phyloP scores from a whole-genome alignment of 2,329 filamentous ascomycete species.

The Beauveria bassiana region DNA sequence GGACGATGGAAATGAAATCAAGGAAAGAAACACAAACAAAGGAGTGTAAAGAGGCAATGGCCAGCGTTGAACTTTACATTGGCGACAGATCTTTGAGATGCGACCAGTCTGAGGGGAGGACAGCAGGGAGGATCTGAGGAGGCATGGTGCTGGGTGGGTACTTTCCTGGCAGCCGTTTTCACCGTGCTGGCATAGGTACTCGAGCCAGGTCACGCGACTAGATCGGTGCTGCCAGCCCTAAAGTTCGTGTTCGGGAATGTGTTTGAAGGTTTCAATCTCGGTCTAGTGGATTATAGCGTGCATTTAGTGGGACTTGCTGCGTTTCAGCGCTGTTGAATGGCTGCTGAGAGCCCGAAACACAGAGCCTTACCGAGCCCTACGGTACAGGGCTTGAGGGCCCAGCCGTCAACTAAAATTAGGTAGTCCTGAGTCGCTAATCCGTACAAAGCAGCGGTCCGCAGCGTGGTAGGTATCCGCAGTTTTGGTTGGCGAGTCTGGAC shows the following conservation, averaged over 20 bases:
- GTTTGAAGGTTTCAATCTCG: too few species aligned
- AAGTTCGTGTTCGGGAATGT: too few species aligned
- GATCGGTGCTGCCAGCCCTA: too few species aligned
- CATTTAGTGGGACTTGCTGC: not conserved
- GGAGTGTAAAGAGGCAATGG: not conserved
- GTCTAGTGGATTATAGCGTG: too few species aligned
- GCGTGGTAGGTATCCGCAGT: too few species aligned
- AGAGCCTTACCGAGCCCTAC: not conserved
- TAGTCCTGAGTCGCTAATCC: not conserved
- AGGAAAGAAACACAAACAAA: not conserved
- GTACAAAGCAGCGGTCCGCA: not conserved
- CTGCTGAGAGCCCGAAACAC: not conserved
- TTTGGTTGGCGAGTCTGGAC: too few species aligned
- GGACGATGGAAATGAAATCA: not conserved
- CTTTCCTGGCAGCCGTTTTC: too few species aligned
- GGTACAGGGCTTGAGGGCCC: too few species aligned
- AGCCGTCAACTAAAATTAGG: too few species aligned
- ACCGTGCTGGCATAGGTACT: too few species aligned
- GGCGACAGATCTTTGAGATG: not conserved
- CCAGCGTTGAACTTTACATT: not conserved
- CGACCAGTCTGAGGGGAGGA: not conserved
- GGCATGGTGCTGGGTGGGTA: not conserved
- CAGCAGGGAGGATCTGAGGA: not conserved
- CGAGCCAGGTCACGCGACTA: too few species aligned
- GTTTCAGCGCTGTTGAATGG: not conserved